Percentiles rank a stretch among this genome's conserved stretches.
Evolutionary conservation across 1,284 basidiomycete species (phyloP).

Genomic region (Sporisorium scitamineum): DNA sequence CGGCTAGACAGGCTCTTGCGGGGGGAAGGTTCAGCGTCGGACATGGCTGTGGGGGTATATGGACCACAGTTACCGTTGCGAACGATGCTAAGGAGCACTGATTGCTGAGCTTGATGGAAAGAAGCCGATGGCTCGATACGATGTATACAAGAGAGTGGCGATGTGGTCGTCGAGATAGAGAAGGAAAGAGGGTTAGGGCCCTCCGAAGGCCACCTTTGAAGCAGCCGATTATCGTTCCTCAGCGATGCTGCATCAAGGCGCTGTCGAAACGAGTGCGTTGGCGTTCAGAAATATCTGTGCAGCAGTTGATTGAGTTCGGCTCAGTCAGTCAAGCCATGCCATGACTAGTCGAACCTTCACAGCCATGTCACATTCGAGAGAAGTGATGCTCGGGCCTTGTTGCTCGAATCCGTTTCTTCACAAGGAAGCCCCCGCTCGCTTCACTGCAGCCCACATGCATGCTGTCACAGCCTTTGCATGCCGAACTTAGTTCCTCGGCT

Average conservation of each 20-base stretch:
- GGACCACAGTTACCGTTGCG: not conserved
- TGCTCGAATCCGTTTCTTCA: constrained; percentile 1
- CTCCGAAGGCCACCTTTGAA: not conserved
- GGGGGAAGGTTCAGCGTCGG: constrained; percentile 24
- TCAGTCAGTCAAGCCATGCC: not conserved
- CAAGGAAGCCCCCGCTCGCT: not conserved
- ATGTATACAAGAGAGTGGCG: not conserved
- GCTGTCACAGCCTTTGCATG: constrained; percentile 10
- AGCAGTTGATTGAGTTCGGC: not conserved
- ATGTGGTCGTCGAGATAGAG: not conserved
- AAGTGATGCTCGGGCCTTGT: not conserved
- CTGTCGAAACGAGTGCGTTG: not conserved
- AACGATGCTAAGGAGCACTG: not conserved
- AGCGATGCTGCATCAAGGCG: constrained; percentile 1
- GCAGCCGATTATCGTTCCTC: not conserved
- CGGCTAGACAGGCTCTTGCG: constrained; percentile 36
- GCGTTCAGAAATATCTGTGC: not conserved
- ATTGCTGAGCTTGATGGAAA: no score
- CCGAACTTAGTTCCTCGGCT: constrained; percentile 16
- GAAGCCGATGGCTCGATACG: no score
- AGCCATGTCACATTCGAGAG: not conserved
- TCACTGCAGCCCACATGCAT: not conserved
- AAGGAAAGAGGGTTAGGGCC: not conserved
- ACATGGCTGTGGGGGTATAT: constrained; percentile 16
- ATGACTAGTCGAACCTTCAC: not conserved